Conservation (phyloP, 257 asterid genomes). For the Henckelia pumila region DNA sequence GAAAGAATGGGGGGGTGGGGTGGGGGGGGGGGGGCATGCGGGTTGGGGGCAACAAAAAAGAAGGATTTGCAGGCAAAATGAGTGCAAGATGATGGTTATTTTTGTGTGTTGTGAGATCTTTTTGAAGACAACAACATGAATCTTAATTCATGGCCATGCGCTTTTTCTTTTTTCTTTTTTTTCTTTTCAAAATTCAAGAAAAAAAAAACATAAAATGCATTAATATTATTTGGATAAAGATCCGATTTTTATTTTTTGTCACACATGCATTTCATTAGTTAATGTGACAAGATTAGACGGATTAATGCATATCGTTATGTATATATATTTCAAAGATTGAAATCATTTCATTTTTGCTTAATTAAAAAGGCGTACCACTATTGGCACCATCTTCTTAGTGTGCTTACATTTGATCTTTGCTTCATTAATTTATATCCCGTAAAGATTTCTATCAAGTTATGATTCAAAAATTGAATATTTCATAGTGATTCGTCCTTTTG, state of each 20-base stretch:
- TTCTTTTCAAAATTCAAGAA: conserved; percentile 8
- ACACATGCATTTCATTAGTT: conserved; percentile 18
- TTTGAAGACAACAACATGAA: conserved; percentile 52
- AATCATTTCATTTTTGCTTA: conserved; percentile 43
- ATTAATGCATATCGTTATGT: conserved; percentile 18
- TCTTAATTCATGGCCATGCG: conserved; percentile 53
- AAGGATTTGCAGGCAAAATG: conserved; percentile 84
- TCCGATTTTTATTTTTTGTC: conserved; percentile 15
- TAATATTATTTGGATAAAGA: background rate
- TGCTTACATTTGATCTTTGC: conserved; percentile 19
- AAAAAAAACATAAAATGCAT: too few species aligned
- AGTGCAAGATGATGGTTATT: conserved; percentile 75
- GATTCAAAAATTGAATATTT: conserved; percentile 34
- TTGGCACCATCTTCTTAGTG: conserved; percentile 20
- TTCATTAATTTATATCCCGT: background rate
- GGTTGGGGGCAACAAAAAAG: conserved; percentile 66
- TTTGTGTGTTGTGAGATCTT: conserved; percentile 42
- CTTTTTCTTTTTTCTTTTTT: conserved; percentile 19
- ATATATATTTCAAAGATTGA: conserved; percentile 24
- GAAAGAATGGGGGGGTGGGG: background rate
- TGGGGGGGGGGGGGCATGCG: conserved; percentile 51
- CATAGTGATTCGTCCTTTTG: background rate
- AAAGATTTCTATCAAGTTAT: conserved; percentile 30
- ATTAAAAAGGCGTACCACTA: conserved; percentile 38
- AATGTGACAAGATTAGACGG: conserved; percentile 21